Base-by-base conservation (phyloP, 306 rosid genomes). In the Elaeagnus macrophylla region DNA sequence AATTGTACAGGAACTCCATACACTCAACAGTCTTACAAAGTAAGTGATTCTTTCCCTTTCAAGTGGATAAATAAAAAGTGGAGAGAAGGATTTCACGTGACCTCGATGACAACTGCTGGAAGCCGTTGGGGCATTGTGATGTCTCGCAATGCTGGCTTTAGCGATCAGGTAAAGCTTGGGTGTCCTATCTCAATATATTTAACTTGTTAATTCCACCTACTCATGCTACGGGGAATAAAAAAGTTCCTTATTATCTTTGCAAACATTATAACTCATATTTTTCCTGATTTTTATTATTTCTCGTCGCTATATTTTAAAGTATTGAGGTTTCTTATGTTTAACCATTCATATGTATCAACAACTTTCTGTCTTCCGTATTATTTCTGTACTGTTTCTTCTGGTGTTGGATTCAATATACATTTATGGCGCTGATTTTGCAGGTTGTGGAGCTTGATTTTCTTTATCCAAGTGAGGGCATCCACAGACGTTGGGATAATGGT, bases 51-150 rank as follows among this genome's bases (percentile, higher is more conserved):
- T 43, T 90, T 83, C 66, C 97, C 97, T 65, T 90, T 83, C 81
- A 90, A 86, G 75, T 90, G 97, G 95, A 90, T 90, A 69, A 90
- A 86, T 73, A 90, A 86, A 75, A 90, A 90, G 65, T 90, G 97
- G 97, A 86, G 78, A 75, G 97, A 90, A 69, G 97, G 97, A 41
- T 90, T 90, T 71, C 90, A 90, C 51, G 97, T 90, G 69, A 90
- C 97, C 53, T 90, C 97, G 39, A 86, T 90, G 97, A 94, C 88
- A 57, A 90, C 97, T 48, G 95, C 97, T 56, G 97, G 94, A 69
- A 81, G 80, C 71, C 85, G 94, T 51, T 90, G 97, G 97, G 95
- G 95, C 48, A 81, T 90, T 65, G 95, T 90, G 39, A 90, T 90
- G 97, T 90, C 97, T 46, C 94, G 97, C 71, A 90, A 90, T 70